These are phyloP conservation scores for Penicillium psychrofluorescens DNA, from an alignment of 495 filamentous ascomycete genomes.

Conservation along the genomic window DNA sequence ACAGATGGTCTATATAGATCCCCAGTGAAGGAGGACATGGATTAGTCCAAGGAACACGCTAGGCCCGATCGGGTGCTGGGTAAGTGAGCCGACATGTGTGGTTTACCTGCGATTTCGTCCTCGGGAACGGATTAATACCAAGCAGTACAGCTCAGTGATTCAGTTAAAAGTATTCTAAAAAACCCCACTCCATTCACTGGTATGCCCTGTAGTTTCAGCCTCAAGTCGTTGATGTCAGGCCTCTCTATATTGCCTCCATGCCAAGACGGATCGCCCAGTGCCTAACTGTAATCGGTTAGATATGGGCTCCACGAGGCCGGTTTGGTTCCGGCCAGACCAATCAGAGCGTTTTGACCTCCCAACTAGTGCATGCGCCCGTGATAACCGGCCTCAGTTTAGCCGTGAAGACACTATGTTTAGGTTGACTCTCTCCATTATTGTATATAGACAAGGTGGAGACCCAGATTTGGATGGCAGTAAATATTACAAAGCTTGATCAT, in stretches of 20 bases:
- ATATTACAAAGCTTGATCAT: too few species aligned
- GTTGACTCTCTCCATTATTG: neutral
- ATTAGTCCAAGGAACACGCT: conserved; percentile 26
- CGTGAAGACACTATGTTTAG: neutral
- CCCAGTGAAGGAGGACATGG: conserved; percentile 21
- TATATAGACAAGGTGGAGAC: neutral
- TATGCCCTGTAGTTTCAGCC: too few species aligned
- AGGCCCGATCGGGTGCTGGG: conserved; percentile 18
- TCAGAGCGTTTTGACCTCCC: conserved; percentile 34
- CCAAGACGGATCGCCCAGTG: conserved; percentile 9
- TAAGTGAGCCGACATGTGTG: neutral
- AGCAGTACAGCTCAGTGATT: too few species aligned
- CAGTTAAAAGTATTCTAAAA: too few species aligned
- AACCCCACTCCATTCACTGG: too few species aligned
- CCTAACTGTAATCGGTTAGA: too few species aligned
- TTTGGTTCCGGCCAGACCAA: too few species aligned
- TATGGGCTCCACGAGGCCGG: too few species aligned
- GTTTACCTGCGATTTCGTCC: neutral
- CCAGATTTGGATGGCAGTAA: too few species aligned
- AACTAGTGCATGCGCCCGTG: conserved; percentile 40
- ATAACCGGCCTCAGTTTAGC: conserved; percentile 22
- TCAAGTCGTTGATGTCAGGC: conserved; percentile 3
- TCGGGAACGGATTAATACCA: neutral
- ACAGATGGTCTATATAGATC: conserved; percentile 22
- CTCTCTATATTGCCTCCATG: conserved; percentile 19